A percentile compares a stretch with the other conserved stretches of the same genome.
These are phyloP conservation scores for Entonaema liquescens DNA, from an alignment of 495 filamentous ascomycete genomes.

Conservation along the genomic window DNA sequence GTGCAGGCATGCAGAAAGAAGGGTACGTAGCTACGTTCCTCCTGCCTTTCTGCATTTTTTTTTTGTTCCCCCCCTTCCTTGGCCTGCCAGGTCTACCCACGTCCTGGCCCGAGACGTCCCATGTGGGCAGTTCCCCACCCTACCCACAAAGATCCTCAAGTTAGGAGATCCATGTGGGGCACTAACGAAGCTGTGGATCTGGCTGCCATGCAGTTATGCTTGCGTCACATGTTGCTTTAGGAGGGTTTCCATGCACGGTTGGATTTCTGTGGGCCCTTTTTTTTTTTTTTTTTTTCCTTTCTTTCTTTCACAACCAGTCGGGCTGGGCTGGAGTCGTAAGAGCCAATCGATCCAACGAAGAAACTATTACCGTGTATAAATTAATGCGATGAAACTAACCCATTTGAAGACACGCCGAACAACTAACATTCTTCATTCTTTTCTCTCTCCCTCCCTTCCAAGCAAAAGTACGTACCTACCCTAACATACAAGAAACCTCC, in stretches of 20 bases:
- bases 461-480: neutral
- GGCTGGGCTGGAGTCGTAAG: conserved; percentile 21
- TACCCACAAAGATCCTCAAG: conserved; percentile 34
- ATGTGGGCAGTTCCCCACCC: conserved; percentile 33
- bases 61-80: neutral
- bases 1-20: conserved; percentile 10
- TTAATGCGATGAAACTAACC: neutral
- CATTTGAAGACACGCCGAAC: neutral
- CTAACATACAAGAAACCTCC: neutral
- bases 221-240: conserved; percentile 41
- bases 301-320: neutral
- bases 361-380: neutral
- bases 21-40: conserved; percentile 16
- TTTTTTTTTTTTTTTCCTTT: neutral
- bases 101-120: conserved; percentile 41
- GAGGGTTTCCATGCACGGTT: conserved; percentile 28
- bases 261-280: conserved; percentile 15
- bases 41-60: neutral
- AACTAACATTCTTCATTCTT: neutral
- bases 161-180: conserved; percentile 40
- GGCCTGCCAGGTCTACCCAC: conserved; percentile 17
- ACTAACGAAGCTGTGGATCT: conserved; percentile 31
- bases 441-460: neutral
- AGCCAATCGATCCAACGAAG: neutral
- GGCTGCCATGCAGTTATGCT: conserved; percentile 36